Conservation (phyloP, 2,329 filamentous ascomycete genomes). For the Penicillium sp. region DNA sequence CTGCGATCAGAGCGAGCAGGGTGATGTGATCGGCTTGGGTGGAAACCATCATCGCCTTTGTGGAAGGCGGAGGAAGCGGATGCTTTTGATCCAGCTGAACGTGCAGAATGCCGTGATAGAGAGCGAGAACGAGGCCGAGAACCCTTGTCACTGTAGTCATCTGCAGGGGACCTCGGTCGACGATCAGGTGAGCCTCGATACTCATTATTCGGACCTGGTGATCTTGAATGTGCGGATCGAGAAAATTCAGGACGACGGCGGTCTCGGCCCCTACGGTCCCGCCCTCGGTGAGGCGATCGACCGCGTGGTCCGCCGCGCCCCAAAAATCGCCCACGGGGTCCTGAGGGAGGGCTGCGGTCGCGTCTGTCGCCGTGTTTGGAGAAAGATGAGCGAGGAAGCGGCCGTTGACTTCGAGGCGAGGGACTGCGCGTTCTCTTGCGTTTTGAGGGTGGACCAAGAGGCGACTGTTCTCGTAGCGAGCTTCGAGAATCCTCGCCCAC, state of each 20-base stretch:
- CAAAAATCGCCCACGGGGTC: constrained; percentile 31
- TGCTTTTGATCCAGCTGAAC: constrained; percentile 29
- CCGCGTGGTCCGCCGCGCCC: constrained; percentile 29
- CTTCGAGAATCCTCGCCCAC: constrained; percentile 16
- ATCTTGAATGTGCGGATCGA: constrained; percentile 27
- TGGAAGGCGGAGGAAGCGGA: constrained; percentile 22
- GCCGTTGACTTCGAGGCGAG: constrained; percentile 27
- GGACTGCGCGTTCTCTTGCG: constrained; percentile 39
- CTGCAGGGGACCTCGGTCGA: constrained; percentile 24
- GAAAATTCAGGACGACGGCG: constrained; percentile 24
- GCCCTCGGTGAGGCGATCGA: constrained; percentile 31
- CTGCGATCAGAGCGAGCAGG: constrained; percentile 22
- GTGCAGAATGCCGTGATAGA: constrained; percentile 30
- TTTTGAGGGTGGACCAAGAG: constrained; percentile 30
- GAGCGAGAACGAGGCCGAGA: constrained; percentile 29
- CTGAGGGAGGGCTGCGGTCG: constrained; percentile 33
- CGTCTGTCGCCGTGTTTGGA: constrained; percentile 31
- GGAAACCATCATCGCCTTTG: constrained; percentile 21
- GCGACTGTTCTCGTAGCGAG: constrained; percentile 27
- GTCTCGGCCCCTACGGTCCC: constrained; percentile 29
- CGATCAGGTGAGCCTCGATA: constrained; percentile 22
- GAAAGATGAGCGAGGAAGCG: constrained; percentile 21
- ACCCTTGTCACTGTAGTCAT: constrained; percentile 21
- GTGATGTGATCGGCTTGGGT: constrained; percentile 25
- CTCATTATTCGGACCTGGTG: constrained; percentile 26